Evolutionary conservation across 2,329 filamentous ascomycete genomes (phyloP), one percentile per base, ranked within the genome.

Genomic region (Nemania abortiva): DNA sequence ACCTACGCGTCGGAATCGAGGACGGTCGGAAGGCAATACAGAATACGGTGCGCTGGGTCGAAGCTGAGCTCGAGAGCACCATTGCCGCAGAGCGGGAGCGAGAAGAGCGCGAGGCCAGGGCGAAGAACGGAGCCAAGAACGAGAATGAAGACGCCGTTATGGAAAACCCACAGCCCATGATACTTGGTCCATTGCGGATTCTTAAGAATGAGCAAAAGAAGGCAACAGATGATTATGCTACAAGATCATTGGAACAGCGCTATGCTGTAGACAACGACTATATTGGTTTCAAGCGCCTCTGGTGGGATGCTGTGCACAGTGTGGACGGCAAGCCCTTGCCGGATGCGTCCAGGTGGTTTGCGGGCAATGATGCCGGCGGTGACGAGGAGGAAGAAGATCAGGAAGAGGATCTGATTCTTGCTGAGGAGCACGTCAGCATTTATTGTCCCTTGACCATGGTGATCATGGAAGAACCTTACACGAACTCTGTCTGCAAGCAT

Each of bases 371-470:
- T 42, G 86, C 84, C 2, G 74, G 73, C 20, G 73, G 65, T 0
- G 79, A 73, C 0, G 74, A 71, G 0, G 80, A 74, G 0, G 80
- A 73, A 2, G 84, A 86, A 1, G 88, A 88, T 5, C 85, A 86
- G 18, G 90, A 91, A 63, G 90, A 92, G 22, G 92, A 95, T 50
- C 83, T 95, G 27, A 86, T 90, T 1, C 86, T 95, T 34, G 86
- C 88, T 31, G 84, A 87, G 57, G 89, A 90, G 70, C 87, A 85
- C 4, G 84, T 90, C 61, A 91, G 88, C 77, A 87, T 91, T 37
- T 90, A 88, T 74, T 95, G 92, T 75, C 91, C 91, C 0, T 78
- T 95, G 22, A 91, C 91, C 0, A 82, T 94, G 72, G 83, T 83
- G 60, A 82, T 86, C 53, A 90, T 93, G 82, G 81, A 83, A 50